Evolutionary conservation across 441 rosid species (phyloP).

Genomic region (Pelargonium australe): DNA sequence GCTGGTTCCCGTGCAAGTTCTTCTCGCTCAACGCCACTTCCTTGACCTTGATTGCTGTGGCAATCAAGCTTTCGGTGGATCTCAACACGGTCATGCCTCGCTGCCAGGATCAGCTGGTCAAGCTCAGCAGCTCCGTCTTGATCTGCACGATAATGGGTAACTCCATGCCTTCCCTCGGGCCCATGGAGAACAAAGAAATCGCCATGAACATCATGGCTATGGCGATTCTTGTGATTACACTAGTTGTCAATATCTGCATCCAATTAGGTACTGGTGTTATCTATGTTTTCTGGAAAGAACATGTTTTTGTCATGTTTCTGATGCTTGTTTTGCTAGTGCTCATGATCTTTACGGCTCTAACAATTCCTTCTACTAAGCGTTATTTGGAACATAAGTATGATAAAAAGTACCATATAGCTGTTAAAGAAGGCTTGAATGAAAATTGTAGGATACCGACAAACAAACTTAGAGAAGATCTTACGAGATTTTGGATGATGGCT

Average conservation of each 20-base stretch:
- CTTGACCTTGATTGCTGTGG: slow-evolving; percentile 55
- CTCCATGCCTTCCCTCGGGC: slow-evolving; percentile 79
- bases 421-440: slow-evolving; percentile 34
- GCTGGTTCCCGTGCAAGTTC: slow-evolving; percentile 68
- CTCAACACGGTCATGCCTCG: slow-evolving; percentile 87
- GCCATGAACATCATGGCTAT: slow-evolving; percentile 50
- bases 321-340: slow-evolving; percentile 51
- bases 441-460: slow-evolving; percentile 18
- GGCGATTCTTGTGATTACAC: slow-evolving; percentile 61
- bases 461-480: slow-evolving; percentile 46
- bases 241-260: slow-evolving; percentile 56
- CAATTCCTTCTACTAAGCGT: slow-evolving; percentile 47
- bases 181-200: slow-evolving; percentile 59
- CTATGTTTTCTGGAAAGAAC: slow-evolving; percentile 56
- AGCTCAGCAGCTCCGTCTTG: slow-evolving; percentile 69
- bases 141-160: slow-evolving; percentile 72
- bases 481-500: slow-evolving; percentile 86
- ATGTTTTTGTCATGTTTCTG: slow-evolving; percentile 47
- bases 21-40: slow-evolving; percentile 73
- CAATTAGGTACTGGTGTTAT: slow-evolving; percentile 79
- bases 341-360: slow-evolving; percentile 50
- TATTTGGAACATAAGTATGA: slow-evolving; percentile 53
- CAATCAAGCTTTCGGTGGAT: slow-evolving; percentile 71
- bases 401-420: slow-evolving; percentile 46
- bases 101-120: slow-evolving; percentile 75